Conservation (phyloP, 139 green algal species). For the Astrephomene gubernaculifera region DNA sequence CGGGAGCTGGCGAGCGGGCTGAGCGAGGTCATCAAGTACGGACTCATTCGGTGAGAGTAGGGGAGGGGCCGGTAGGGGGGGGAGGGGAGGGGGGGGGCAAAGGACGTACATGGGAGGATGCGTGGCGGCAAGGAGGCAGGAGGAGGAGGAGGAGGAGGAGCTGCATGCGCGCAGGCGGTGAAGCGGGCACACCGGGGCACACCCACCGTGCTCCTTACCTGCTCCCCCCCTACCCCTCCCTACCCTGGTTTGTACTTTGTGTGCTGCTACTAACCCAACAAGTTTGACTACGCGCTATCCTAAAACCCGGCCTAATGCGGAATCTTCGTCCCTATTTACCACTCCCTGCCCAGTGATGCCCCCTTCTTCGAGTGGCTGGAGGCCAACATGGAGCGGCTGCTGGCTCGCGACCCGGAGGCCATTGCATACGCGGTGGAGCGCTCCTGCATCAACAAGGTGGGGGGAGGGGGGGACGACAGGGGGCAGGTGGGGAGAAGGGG, state of each 20-base stretch:
- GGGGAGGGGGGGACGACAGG: background rate
- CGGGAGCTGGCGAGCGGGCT: slow-evolving; percentile 93
- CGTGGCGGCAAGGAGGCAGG: too few relatives aligned
- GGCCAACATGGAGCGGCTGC: slow-evolving; percentile 88
- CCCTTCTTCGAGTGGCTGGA: slow-evolving; percentile 97
- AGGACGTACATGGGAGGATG: too few relatives aligned
- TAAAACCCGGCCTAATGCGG: too few relatives aligned
- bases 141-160: too few relatives aligned
- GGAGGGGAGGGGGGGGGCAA: background rate
- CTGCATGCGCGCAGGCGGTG: too few relatives aligned
- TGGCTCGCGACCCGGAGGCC: slow-evolving; percentile 86
- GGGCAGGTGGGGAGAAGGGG: background rate
- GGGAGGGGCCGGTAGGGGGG: background rate
- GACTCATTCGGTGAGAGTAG: slow-evolving; percentile 82
- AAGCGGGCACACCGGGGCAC: too few relatives aligned
- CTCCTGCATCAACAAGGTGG: slow-evolving; percentile 97
- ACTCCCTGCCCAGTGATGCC: slow-evolving; percentile 73
- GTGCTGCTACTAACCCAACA: too few relatives aligned
- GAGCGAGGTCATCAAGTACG: slow-evolving; percentile 99
- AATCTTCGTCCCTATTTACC: background rate
- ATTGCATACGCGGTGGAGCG: slow-evolving; percentile 94
- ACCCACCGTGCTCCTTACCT: too few relatives aligned
- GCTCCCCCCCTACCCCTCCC: too few relatives aligned
- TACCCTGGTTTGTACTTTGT: too few relatives aligned
- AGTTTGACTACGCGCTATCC: too few relatives aligned